Base-by-base conservation (phyloP, 2,329 filamentous ascomycete genomes). In the Rhynchosporium secalis region DNA sequence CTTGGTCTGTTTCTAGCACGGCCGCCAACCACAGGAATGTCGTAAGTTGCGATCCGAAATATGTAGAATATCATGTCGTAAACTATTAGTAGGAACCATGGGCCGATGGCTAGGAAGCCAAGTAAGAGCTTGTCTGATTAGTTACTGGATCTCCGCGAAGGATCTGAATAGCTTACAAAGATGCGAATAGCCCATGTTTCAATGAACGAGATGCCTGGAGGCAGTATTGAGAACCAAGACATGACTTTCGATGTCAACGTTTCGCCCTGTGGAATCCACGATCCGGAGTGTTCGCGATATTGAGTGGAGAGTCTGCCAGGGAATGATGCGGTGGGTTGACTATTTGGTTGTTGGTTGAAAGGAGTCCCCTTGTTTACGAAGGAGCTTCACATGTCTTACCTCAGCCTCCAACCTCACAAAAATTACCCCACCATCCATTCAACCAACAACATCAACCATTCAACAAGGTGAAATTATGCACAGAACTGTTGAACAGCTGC, bases 171-270 rank as follows among this genome's bases (percentile, higher is more conserved):
- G 73, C 83, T 71, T 78, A 89, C 86, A 72, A 88, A 89, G 49
- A 85, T 71, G 9, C 84, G 80, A 51, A 82, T 81, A 62, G 85
- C 77, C 85, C 85, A 89, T 57, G 79, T 81, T 72, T 90, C 87
- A 58, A 88, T 72, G 45, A 78, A 77, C 47, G 78, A 80, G 59
- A 88, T 77, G 61, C 81, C 77, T 20, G 80, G 77, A 1, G 87
- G 87, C 40, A 90, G 80, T 62, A 90, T 81, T 2, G 86, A 89
- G 66, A 86, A 85, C 78, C 84, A 82, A 49, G 82, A 81, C 87
- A 89, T 89, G 52, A 38, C 60, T 56, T 40, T 2, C 10, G 4
- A 20, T 47, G 29, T 43, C 7, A 10, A 29, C 31, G 13, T 15
- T 13, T 38, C 12, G 36, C 43, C 15, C 28, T 41, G 43, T 40